Percentiles rank a stretch among this genome's conserved stretches.
phyloP scores from a whole-genome alignment of 345 rosid species.

The Combretum micranthum region DNA sequence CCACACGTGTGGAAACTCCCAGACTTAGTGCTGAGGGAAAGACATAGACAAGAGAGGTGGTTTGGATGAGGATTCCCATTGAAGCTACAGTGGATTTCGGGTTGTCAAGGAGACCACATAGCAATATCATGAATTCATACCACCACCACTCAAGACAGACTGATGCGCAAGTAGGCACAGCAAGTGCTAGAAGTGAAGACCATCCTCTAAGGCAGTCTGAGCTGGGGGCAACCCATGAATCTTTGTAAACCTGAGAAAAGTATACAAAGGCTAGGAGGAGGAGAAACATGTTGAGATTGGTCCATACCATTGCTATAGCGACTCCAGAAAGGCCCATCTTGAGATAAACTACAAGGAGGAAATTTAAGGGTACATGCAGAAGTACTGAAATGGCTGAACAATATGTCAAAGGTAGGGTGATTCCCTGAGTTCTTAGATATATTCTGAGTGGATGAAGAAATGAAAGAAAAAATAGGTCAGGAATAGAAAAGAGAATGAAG shows the following conservation, averaged over 20 bases:
- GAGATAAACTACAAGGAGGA: constrained; percentile 62
- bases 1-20: constrained; percentile 86
- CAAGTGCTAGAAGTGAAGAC: constrained; percentile 78
- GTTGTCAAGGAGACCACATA: constrained; percentile 72
- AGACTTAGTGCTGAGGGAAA: constrained; percentile 92
- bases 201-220: constrained; percentile 71
- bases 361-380: constrained; percentile 76
- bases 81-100: constrained; percentile 92
- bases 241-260: constrained; percentile 63
- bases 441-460: constrained; percentile 86
- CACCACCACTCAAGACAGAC: constrained; percentile 99
- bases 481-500: constrained; percentile 70
- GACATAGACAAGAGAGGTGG: constrained; percentile 79
- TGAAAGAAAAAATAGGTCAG: constrained; percentile 86
- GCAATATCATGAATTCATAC: constrained; percentile 93
- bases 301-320: constrained; percentile 82
- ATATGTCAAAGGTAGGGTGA: constrained; percentile 80
- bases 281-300: constrained; percentile 75
- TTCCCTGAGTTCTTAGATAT: constrained; percentile 78
- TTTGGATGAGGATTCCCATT: constrained; percentile 94
- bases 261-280: constrained; percentile 57
- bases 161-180: constrained; percentile 82
- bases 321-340: constrained; percentile 86
- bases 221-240: constrained; percentile 80
- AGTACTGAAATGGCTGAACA: constrained; percentile 83